Evolutionary conservation across 2,329 filamentous ascomycete genomes (phyloP), one percentile per base, ranked within the genome.

Genomic region (Trichoderma simmonsii): DNA sequence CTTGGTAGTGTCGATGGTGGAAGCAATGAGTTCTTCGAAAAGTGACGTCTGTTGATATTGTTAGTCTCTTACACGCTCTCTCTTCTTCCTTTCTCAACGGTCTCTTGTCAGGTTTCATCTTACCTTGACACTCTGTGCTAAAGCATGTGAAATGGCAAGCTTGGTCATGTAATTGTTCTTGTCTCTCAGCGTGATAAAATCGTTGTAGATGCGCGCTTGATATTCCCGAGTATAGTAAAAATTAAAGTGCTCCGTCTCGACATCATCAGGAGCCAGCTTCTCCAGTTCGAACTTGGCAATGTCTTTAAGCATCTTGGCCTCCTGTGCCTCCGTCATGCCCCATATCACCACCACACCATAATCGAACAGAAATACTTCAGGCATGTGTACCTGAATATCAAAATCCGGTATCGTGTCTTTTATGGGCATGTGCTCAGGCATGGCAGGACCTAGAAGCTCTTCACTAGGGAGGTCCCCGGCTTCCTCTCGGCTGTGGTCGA

Each of bases 191-290:
- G 93, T 96, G 82, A 99, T 99, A 78, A 99, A 99, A 82, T 99
- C 96, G 82, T 99, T 99, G 87, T 99, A 99, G 81, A 99, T 99
- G 66, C 96, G 92, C 26, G 96, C 94, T 83, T 99, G 97, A 81
- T 99, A 99, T 80, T 98, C 95, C 77, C 93, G 89, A 3, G 96
- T 98, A 84, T 99, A 98, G 85, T 99, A 99, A 82, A 98, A 99
- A 81, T 99, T 99, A 87, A 99, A 99, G 78, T 95, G 94, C 82
- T 99, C 96, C 61, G 94, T 93, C 83, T 99, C 95, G 34, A 97
- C 91, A 76, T 97, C 94, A 78, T 97, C 95, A 12, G 92, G 89
- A 30, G 90, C 90, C 63, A 98, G 87, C 81, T 97, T 97, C 79
- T 97, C 95, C 54, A 90, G 88, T 81, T 98, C 96, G 77, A 98